Evolutionary conservation across 768 basidiomycete genomes (phyloP).

Genomic region (Leccinum obscurum): DNA sequence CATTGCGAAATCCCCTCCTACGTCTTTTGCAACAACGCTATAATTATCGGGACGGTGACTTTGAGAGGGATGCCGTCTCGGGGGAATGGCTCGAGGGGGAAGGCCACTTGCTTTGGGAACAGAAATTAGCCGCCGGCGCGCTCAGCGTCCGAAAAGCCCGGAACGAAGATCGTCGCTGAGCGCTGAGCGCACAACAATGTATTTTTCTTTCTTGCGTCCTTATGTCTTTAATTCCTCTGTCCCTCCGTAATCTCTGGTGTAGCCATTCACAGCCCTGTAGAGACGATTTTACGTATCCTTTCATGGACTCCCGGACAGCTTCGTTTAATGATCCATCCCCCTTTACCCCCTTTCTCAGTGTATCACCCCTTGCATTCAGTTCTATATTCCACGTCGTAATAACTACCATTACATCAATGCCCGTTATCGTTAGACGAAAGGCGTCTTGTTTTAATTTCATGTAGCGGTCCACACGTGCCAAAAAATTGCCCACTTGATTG

Average conservation of each 20-base stretch:
- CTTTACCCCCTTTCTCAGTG: slow-evolving; percentile 12
- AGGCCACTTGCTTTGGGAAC: slow-evolving; percentile 63
- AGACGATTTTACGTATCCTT: slow-evolving; percentile 26
- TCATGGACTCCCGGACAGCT: slow-evolving; percentile 18
- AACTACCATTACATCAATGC: slow-evolving; percentile 21
- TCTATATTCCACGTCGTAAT: slow-evolving; percentile 26
- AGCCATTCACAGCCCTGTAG: slow-evolving; percentile 11
- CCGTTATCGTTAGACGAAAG: slow-evolving; percentile 18
- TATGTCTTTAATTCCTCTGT: neutral
- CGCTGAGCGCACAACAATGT: slow-evolving; percentile 4
- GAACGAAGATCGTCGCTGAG: slow-evolving; percentile 40
- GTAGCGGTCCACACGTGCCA: slow-evolving; percentile 12
- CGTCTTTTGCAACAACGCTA: slow-evolving; percentile 71
- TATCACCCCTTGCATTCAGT: slow-evolving; percentile 21
- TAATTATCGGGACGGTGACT: slow-evolving; percentile 82
- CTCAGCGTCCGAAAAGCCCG: slow-evolving; percentile 38
- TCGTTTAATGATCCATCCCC: slow-evolving; percentile 18
- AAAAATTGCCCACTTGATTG: slow-evolving; percentile 14
- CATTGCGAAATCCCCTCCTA: slow-evolving; percentile 77
- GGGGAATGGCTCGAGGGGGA: slow-evolving; percentile 72
- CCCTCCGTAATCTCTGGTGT: slow-evolving; percentile 10
- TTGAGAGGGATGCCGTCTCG: slow-evolving; percentile 65
- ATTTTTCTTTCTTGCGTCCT: neutral
- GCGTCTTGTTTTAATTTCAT: slow-evolving; percentile 15
- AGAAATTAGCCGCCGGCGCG: slow-evolving; percentile 44